Percentiles rank a stretch among this genome's conserved stretches.
Conservation (phyloP, 1,284 basidiomycete genomes). For the Cystobasidiaceae sp. region DNA sequence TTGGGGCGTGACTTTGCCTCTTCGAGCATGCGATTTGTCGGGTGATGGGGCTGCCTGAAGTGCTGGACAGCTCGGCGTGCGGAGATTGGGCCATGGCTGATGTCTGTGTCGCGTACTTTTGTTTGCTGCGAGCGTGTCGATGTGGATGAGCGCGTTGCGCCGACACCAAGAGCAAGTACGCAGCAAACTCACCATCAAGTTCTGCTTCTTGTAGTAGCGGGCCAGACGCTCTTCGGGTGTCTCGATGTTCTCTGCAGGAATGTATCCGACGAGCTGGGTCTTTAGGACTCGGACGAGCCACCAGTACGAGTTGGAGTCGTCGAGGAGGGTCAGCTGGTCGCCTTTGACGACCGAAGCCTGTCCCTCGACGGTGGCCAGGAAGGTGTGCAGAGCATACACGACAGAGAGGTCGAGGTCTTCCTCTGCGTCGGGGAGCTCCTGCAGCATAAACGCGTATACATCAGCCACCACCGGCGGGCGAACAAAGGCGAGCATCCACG, state of each 20-base stretch:
- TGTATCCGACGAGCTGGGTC: slow-evolving; percentile 98
- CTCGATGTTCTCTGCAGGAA: slow-evolving; percentile 98
- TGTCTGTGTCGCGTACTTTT: slow-evolving; percentile 38
- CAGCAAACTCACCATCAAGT: slow-evolving; percentile 83
- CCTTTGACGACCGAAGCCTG: slow-evolving; percentile 96
- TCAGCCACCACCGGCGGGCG: neutral
- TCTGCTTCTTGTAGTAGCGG: slow-evolving; percentile 92
- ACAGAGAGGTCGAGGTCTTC: slow-evolving; percentile 86
- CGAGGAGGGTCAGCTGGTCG: slow-evolving; percentile 85
- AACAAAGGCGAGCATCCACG: slow-evolving; percentile 17
- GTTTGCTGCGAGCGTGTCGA: slow-evolving; percentile 34
- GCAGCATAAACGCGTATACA: slow-evolving; percentile 60
- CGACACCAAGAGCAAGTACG: slow-evolving; percentile 34
- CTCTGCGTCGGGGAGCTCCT: slow-evolving; percentile 55
- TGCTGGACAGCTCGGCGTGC: slow-evolving; percentile 34
- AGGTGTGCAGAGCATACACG: slow-evolving; percentile 83
- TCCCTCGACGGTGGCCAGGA: slow-evolving; percentile 90
- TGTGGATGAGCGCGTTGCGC: slow-evolving; percentile 32
- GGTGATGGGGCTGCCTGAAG: slow-evolving; percentile 39
- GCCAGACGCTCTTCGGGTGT: slow-evolving; percentile 95
- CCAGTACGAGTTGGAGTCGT: slow-evolving; percentile 96
- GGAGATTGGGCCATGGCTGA: slow-evolving; percentile 42
- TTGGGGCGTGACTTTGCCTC: neutral
- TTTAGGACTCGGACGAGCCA: slow-evolving; percentile 95
- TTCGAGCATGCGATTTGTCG: slow-evolving; percentile 37